phyloP scores from a whole-genome alignment of 1,139 yeast species.

The Zygosaccharomyces pseudobailii region DNA sequence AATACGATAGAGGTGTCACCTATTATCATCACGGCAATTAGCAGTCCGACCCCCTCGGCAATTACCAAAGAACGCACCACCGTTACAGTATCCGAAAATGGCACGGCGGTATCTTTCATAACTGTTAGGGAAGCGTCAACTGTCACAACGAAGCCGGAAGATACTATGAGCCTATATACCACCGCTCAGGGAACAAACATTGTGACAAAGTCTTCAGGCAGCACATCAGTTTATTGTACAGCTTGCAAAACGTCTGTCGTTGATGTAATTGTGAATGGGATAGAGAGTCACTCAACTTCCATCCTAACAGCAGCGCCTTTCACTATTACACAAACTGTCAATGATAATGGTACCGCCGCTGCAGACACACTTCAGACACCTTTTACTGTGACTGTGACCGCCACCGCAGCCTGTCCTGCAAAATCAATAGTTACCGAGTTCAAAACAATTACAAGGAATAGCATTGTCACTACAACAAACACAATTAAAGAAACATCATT shows the following conservation, averaged over 20 bases:
- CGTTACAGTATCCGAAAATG: neutral
- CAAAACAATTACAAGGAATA: neutral
- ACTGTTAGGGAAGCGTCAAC: too few relatives aligned
- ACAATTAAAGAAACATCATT: neutral
- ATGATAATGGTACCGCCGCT: neutral
- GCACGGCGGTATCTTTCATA: too few relatives aligned
- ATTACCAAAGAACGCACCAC: neutral
- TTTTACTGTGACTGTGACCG: neutral
- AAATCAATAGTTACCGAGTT: neutral
- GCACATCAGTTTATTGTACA: too few relatives aligned
- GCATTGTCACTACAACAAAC: neutral
- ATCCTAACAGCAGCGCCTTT: neutral
- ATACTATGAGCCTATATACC: too few relatives aligned
- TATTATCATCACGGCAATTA: neutral
- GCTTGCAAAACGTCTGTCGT: too few relatives aligned
- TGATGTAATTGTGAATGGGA: too few relatives aligned
- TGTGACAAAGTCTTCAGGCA: too few relatives aligned
- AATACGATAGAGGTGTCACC: neutral
- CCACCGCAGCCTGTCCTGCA: neutral
- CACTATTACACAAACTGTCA: neutral
- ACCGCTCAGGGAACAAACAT: too few relatives aligned
- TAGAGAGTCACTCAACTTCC: too few relatives aligned
- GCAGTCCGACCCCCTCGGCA: neutral
- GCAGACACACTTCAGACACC: neutral
- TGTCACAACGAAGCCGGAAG: too few relatives aligned